These are phyloP conservation scores for Pseudogymnoascus sp. DNA, from an alignment of 2,329 filamentous ascomycete species.

Conservation along the genomic window DNA sequence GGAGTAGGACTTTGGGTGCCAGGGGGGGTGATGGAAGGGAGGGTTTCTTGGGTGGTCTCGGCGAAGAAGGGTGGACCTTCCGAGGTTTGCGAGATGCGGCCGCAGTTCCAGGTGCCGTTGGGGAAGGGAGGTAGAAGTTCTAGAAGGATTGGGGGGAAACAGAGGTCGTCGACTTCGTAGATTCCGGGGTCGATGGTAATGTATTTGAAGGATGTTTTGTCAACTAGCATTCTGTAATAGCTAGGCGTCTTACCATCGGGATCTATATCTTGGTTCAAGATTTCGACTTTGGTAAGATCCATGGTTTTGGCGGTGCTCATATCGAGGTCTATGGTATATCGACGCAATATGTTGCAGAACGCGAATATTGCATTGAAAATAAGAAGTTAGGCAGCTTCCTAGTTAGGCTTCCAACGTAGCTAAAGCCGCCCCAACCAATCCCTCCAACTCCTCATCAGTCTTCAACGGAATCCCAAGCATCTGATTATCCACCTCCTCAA, in stretches of 20 bases:
- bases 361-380: too few relatives aligned
- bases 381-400: not conserved
- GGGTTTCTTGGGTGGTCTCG: constrained; percentile 19
- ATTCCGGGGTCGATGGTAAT: constrained; percentile 33
- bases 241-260: constrained; percentile 16
- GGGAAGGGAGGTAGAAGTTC: constrained; percentile 33
- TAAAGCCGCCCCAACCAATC: constrained; percentile 16
- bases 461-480: constrained; percentile 39
- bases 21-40: constrained; percentile 30
- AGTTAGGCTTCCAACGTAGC: not conserved
- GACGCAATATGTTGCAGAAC: too few relatives aligned
- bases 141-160: constrained; percentile 29
- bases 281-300: constrained; percentile 7
- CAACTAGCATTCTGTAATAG: constrained; percentile 34
- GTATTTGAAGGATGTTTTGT: constrained; percentile 34
- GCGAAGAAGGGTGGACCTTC: constrained; percentile 26
- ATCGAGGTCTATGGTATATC: too few relatives aligned
- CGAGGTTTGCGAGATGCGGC: constrained; percentile 26
- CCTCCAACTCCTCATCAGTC: constrained; percentile 35
- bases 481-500: constrained; percentile 33
- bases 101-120: constrained; percentile 35
- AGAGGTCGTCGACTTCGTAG: constrained; percentile 29
- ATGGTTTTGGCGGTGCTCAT: not conserved
- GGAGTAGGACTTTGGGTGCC: constrained; percentile 31
- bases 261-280: constrained; percentile 12